Conservation (phyloP, 345 rosid species). For the Hibiscus tridactylites region DNA sequence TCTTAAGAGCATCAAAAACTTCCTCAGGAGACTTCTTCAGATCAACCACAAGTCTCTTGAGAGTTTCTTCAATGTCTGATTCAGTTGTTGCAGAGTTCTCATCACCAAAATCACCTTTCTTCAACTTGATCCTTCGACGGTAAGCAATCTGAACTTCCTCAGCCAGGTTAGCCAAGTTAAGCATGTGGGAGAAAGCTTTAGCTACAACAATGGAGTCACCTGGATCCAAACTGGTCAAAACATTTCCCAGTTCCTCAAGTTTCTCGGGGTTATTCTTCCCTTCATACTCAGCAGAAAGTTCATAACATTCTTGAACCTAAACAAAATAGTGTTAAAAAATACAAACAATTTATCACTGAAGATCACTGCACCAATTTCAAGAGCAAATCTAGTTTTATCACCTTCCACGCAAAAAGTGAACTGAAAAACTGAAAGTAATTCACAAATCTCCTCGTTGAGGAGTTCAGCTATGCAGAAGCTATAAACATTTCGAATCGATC, state of each 20-base stretch:
- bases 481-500: neutral
- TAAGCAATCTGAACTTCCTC: slow-evolving; percentile 96
- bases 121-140: slow-evolving; percentile 67
- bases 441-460: too few species aligned
- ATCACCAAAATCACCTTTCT: slow-evolving; percentile 81
- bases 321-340: slow-evolving; percentile 2
- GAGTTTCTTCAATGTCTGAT: slow-evolving; percentile 89
- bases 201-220: slow-evolving; percentile 94
- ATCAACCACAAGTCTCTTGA: slow-evolving; percentile 75
- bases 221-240: slow-evolving; percentile 81
- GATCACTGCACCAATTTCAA: neutral
- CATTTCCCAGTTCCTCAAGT: slow-evolving; percentile 82
- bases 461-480: neutral
- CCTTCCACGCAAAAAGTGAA: neutral
- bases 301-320: slow-evolving; percentile 94
- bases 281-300: slow-evolving; percentile 92
- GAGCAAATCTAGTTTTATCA: neutral
- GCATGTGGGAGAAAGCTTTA: slow-evolving; percentile 92
- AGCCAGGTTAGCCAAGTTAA: slow-evolving; percentile 92
- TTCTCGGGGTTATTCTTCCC: slow-evolving; percentile 64
- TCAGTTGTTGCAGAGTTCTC: slow-evolving; percentile 88
- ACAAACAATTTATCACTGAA: neutral
- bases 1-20: slow-evolving; percentile 85
- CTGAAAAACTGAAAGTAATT: neutral
- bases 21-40: slow-evolving; percentile 84